These are phyloP conservation scores for Zangia roseola DNA, from an alignment of 768 basidiomycete species.

Conservation along the genomic window DNA sequence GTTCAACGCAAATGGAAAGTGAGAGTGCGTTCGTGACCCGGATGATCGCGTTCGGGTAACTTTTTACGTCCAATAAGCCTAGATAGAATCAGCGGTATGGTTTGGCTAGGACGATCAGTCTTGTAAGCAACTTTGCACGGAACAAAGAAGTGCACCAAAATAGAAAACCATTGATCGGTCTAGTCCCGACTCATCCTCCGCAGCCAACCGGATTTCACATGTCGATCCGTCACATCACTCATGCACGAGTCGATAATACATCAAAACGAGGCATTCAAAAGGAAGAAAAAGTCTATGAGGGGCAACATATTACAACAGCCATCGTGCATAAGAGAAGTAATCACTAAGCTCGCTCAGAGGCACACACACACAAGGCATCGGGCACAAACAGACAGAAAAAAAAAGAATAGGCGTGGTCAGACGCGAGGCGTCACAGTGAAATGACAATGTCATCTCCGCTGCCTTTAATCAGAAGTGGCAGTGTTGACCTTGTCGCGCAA, in stretches of 20 bases:
- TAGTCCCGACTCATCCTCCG: neutral
- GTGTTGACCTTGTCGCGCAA: constrained; percentile 45
- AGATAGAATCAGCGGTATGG: too few species aligned
- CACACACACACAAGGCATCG: neutral
- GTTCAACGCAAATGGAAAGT: too few species aligned
- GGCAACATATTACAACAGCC: constrained; percentile 26
- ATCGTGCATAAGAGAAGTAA: constrained; percentile 7
- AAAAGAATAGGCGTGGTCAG: neutral
- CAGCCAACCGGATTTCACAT: neutral
- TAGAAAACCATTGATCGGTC: too few species aligned
- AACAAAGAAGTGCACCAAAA: too few species aligned
- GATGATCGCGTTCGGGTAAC: too few species aligned
- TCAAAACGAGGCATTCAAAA: neutral
- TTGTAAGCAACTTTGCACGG: too few species aligned
- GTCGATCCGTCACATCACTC: neutral
- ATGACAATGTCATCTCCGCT: neutral
- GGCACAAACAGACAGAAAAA: neutral
- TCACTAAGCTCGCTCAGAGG: constrained; percentile 12
- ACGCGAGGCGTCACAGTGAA: neutral
- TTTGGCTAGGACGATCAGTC: too few species aligned
- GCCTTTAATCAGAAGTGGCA: constrained; percentile 34
- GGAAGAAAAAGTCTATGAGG: constrained; percentile 24
- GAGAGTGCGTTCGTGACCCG: too few species aligned
- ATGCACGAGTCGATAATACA: neutral
- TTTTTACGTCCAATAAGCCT: too few species aligned